phyloP scores from a whole-genome alignment of 768 basidiomycete genomes.

The Gymnopilus junonius region DNA sequence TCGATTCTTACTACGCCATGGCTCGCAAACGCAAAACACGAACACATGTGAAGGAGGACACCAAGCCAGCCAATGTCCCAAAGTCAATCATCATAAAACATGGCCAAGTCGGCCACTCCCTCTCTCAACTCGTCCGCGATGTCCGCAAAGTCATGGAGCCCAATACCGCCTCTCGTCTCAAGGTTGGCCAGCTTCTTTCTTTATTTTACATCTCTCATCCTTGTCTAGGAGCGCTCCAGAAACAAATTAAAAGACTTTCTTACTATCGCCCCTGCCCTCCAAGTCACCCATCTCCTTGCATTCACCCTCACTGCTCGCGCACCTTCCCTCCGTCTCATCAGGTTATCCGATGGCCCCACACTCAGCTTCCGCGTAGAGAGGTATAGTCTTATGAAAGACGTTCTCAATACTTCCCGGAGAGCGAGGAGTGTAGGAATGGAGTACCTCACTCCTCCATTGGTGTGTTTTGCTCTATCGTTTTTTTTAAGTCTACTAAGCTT shows the following conservation, averaged over 20 bases:
- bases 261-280: slow-evolving; percentile 86
- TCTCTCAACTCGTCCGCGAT: slow-evolving; percentile 90
- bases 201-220: not conserved
- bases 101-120: slow-evolving; percentile 87
- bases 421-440: slow-evolving; percentile 83
- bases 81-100: slow-evolving; percentile 98
- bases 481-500: not conserved
- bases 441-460: slow-evolving; percentile 91
- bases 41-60: slow-evolving; percentile 74
- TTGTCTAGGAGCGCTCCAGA: slow-evolving; percentile 78
- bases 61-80: slow-evolving; percentile 49
- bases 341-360: slow-evolving; percentile 89
- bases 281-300: slow-evolving; percentile 91
- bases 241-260: slow-evolving; percentile 96
- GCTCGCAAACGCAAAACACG: slow-evolving; percentile 77
- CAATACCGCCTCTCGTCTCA: slow-evolving; percentile 92
- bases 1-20: slow-evolving; percentile 53
- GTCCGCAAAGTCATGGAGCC: slow-evolving; percentile 97
- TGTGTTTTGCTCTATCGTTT: slow-evolving; percentile 41
- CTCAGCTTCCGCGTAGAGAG: slow-evolving; percentile 91
- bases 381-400: slow-evolving; percentile 90
- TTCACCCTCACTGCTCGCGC: slow-evolving; percentile 88
- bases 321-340: slow-evolving; percentile 84
- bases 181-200: slow-evolving; percentile 48
- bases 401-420: slow-evolving; percentile 66